Evolutionary conservation across 768 basidiomycete species (phyloP), one percentile per base, ranked within the genome.

Genomic region (Tephrocybe sp.): DNA sequence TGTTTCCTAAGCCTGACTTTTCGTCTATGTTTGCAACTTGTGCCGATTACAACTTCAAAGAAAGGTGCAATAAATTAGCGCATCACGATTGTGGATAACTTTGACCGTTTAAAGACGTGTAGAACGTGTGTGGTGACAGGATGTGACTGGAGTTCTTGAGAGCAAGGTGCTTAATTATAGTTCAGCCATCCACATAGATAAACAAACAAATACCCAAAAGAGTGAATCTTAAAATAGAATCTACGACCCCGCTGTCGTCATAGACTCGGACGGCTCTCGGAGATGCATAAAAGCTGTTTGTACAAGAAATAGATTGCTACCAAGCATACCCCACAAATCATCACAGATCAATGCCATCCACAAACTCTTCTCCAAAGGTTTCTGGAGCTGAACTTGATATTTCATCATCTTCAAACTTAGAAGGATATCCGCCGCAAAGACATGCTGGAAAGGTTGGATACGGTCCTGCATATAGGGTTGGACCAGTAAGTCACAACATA

Each of bases 381-480:
- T 53, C 54, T 12, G 54, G 33, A 45, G 33, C n/a, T 17, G n/a
- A 14, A 18, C 20, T 26, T 12, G 30, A 17, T 24, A 41, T 47
- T 12, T 33, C 37, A 18, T 30, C 42, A 26, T 48, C 44, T 47
- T 10, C 42, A 40, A 39, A 53, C 18, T 11, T 41, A 21, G 15
- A 36, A 7, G 37, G 45, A 12, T 71, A 75, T 42, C 76, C 76
- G 8, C 68, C 71, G 33, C 75, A 78, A 58, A 64, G 50, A 15
- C 77, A 79, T 40, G 73, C 76, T 2, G 76, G 76, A 1, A 62
- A 62, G 21, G 73, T 78, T 8, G 76, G 77, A 0, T 69, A 67
- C 40, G 77, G 77, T 1, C 77, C 76, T 1, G 69, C 73, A 24
- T 77, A 68, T 45, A 56, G 64, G 25, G 30, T 57, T 18, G 62